Evolutionary conservation across 768 basidiomycete species (phyloP).

Genomic region (Calocybe indica): DNA sequence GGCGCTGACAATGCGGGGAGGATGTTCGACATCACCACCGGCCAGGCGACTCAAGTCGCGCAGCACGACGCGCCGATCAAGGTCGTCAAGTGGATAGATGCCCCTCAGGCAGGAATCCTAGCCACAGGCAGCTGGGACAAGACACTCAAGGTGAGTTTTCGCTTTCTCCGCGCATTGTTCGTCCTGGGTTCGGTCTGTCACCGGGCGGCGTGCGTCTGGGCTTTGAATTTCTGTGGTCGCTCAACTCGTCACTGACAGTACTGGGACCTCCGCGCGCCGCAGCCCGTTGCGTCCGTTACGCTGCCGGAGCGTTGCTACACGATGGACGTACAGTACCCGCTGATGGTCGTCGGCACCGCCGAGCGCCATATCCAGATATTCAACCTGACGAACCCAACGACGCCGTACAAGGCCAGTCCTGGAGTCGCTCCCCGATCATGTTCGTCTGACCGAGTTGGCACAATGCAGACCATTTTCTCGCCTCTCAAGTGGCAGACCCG

Average conservation of each 20-base stretch:
- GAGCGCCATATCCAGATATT: constrained; percentile 89
- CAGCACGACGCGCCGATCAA: constrained; percentile 89
- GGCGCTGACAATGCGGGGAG: constrained; percentile 95
- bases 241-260: constrained; percentile 45
- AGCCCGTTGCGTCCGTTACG: constrained; percentile 69
- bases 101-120: constrained; percentile 66
- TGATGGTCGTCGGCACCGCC: constrained; percentile 91
- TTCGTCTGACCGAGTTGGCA: neutral
- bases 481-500: constrained; percentile 94
- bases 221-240: neutral
- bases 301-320: constrained; percentile 91
- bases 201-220: no score
- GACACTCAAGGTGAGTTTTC: constrained; percentile 72
- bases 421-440: neutral
- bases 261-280: constrained; percentile 83
- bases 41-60: constrained; percentile 76
- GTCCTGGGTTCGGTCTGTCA: no score
- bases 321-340: constrained; percentile 73
- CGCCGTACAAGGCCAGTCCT: constrained; percentile 63
- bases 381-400: constrained; percentile 78
- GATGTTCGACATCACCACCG: constrained; percentile 86
- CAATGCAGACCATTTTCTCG: constrained; percentile 63
- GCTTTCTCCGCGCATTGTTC: neutral
- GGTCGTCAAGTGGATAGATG: constrained; percentile 76
- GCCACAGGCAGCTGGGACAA: constrained; percentile 99